Evolutionary conservation across 257 asterid genomes (phyloP), one percentile per base, ranked within the genome.

Genomic region (Gynochthodes officinalis): DNA sequence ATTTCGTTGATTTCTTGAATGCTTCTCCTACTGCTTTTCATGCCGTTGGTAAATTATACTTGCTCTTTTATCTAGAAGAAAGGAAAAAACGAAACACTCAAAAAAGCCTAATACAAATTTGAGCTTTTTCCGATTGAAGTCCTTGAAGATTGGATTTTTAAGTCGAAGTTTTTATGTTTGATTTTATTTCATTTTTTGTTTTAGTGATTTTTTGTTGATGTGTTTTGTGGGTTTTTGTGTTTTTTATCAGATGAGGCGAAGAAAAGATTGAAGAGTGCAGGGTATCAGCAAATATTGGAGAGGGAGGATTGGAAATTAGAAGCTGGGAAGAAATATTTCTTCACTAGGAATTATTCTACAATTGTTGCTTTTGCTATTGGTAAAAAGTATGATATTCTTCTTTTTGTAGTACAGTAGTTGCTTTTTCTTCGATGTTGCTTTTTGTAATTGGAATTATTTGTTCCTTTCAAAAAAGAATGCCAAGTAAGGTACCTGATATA

Each of bases 31-130:
- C 98, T 30, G 96, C 96, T 73, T 93, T 91, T 80, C 98, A 93
- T 27, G 98, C 98, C 50, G 98, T 93, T 19, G 98, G 98, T 93
- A n/a, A n/a, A n/a, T n/a, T n/a, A n/a, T n/a, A n/a, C n/a, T n/a
- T n/a, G n/a, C n/a, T n/a, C n/a, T n/a, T n/a, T n/a, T n/a, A n/a
- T n/a, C n/a, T n/a, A n/a, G n/a, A n/a, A 16, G 14, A 0, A 7
- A 32, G 13, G 7, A 9, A 33, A 35, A 16, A 46, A 16, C 1
- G 1, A 32, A 3, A 61, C 9, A 1, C 12, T 16, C 7, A 18
- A 1, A 19, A 61, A 61, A 1, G 1, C 23, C 55, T 19, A 1
- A 0, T 33, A 16, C 0, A 14, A 61, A 16, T 7, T 4, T n/a
- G n/a, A n/a, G 7, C 4, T 7, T 7, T 62, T 62, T 62, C 18